phyloP scores from a whole-genome alignment of 352 stramenopile genomes.

The Aphanomyces stellatus region DNA sequence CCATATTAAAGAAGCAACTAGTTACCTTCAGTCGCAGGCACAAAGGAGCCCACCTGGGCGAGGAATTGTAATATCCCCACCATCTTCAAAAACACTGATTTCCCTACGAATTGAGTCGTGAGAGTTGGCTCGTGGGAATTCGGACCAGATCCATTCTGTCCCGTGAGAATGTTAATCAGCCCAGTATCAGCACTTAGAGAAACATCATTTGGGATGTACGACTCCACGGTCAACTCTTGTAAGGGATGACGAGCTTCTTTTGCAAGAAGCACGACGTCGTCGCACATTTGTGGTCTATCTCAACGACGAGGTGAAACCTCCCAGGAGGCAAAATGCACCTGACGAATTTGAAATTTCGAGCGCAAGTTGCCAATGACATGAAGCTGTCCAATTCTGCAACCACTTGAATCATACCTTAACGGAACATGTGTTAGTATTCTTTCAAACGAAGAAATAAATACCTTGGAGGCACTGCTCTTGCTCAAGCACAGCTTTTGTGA shows the following conservation, averaged over 20 bases:
- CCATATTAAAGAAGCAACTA: background rate
- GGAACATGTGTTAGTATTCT: background rate
- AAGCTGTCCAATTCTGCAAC: conserved; percentile 65
- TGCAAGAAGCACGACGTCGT: conserved; percentile 39
- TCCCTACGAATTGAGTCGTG: too few species aligned
- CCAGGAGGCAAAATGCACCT: background rate
- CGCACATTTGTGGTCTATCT: conserved; percentile 39
- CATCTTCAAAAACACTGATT: conserved; percentile 84
- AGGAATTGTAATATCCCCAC: conserved; percentile 78
- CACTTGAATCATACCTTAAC: conserved; percentile 56
- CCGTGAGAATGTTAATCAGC: conserved; percentile 62
- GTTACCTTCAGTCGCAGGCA: conserved; percentile 60
- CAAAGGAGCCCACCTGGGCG: conserved; percentile 74
- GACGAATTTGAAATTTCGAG: conserved; percentile 66
- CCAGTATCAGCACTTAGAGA: conserved; percentile 27
- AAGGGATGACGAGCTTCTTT: conserved; percentile 66
- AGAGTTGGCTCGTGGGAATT: too few species aligned
- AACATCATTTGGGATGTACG: conserved; percentile 79
- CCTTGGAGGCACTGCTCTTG: conserved; percentile 65
- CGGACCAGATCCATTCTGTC: conserved; percentile 77
- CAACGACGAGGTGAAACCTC: background rate
- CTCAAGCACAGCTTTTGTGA: conserved; percentile 57
- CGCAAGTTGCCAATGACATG: conserved; percentile 50
- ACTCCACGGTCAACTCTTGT: conserved; percentile 73
- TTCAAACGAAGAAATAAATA: too few species aligned